Evolutionary conservation across 1,139 yeast species (phyloP).

Genomic region (Saccharomyces pastorianus): DNA sequence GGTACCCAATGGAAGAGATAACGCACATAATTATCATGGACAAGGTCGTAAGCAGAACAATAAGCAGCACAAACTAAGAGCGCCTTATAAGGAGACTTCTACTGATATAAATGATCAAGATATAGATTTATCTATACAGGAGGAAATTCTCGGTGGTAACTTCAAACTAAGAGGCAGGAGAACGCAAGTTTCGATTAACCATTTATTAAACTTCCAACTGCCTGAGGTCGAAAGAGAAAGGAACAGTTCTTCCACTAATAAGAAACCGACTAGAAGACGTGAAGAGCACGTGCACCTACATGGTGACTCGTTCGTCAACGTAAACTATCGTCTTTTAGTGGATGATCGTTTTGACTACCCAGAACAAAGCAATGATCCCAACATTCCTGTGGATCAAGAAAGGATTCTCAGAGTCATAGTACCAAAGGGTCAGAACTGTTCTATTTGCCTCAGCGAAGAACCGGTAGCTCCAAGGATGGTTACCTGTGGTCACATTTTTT

Average conservation of each 20-base stretch:
- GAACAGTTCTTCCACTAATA: constrained; percentile 6
- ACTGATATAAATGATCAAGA: neutral
- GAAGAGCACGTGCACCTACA: constrained; percentile 39
- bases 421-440: constrained; percentile 70
- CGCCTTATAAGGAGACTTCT: neutral
- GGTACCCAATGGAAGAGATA: neutral
- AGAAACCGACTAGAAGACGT: constrained; percentile 20
- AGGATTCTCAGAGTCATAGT: constrained; percentile 64
- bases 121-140: constrained; percentile 30
- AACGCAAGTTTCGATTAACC: constrained; percentile 55
- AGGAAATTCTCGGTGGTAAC: constrained; percentile 32
- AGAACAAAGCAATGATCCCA: constrained; percentile 62
- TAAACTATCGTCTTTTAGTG: constrained; percentile 75
- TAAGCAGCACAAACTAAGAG: constrained; percentile 6
- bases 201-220: constrained; percentile 53
- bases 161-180: constrained; percentile 37
- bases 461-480: constrained; percentile 93
- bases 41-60: constrained; percentile 4
- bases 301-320: constrained; percentile 74
- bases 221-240: constrained; percentile 40
- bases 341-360: constrained; percentile 50
- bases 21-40: neutral
- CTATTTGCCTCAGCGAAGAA: constrained; percentile 79
- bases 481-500: constrained; percentile 86
- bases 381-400: constrained; percentile 54